A percentile compares a stretch with the other conserved stretches of the same genome.
Conservation (phyloP, 345 rosid genomes). For the Citrus mangshanensis region DNA sequence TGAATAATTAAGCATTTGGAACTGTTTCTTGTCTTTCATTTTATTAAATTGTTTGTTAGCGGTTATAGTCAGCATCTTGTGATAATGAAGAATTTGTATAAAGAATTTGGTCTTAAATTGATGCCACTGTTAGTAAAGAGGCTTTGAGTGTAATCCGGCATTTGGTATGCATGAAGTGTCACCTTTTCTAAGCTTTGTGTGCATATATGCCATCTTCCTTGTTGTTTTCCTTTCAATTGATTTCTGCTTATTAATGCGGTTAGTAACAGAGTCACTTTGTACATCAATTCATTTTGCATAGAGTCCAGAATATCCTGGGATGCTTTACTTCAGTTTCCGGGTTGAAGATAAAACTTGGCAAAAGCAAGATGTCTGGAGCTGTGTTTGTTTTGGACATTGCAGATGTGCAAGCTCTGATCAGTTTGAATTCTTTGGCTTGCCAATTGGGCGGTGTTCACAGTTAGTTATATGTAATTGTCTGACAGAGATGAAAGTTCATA, state of each 20-base stretch:
- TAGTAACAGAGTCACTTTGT: slow-evolving; percentile 4
- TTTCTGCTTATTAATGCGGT: neutral
- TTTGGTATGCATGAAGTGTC: neutral
- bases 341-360: slow-evolving; percentile 35
- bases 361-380: slow-evolving; percentile 33
- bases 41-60: neutral
- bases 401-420: slow-evolving; percentile 21
- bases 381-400: slow-evolving; percentile 30
- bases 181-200: neutral
- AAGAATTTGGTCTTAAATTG: neutral
- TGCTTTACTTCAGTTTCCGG: slow-evolving; percentile 40
- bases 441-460: slow-evolving; percentile 8
- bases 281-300: neutral
- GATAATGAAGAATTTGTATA: neutral
- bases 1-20: neutral
- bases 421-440: slow-evolving; percentile 18
- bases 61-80: neutral
- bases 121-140: neutral
- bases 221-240: neutral
- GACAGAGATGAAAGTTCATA: slow-evolving; percentile 8
- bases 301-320: slow-evolving; percentile 35
- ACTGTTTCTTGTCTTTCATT: neutral
- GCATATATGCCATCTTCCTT: neutral
- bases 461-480: slow-evolving; percentile 6
- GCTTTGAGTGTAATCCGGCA: neutral